A percentile compares a stretch with the other conserved stretches of the same genome.
phyloP scores from a whole-genome alignment of 768 basidiomycete species.

The Lepiota venenata region DNA sequence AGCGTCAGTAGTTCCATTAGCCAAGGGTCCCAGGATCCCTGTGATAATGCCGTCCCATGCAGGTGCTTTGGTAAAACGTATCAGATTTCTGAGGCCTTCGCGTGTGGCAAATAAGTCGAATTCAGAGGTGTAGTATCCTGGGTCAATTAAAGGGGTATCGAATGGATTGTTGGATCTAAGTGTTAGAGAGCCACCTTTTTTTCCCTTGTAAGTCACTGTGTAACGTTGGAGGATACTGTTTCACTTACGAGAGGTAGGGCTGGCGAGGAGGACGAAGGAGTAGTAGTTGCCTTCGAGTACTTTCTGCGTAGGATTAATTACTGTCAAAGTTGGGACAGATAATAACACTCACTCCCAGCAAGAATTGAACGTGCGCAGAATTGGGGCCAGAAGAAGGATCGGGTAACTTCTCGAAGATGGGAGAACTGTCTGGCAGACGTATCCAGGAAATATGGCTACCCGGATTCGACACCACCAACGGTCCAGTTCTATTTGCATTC shows the following conservation, averaged over 20 bases:
- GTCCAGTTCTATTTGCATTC: slow-evolving; percentile 12
- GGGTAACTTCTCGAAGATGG: neutral
- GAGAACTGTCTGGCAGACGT: slow-evolving; percentile 5
- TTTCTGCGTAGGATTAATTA: neutral
- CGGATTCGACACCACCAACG: neutral
- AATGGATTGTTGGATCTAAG: slow-evolving; percentile 21
- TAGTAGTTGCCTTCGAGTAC: slow-evolving; percentile 19
- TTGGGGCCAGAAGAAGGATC: slow-evolving; percentile 13
- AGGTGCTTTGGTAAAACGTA: slow-evolving; percentile 18
- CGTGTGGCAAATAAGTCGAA: slow-evolving; percentile 16
- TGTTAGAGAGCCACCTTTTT: slow-evolving; percentile 18
- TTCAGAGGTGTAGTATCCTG: slow-evolving; percentile 11
- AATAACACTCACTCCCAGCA: neutral
- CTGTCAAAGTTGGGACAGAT: neutral
- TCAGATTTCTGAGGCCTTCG: slow-evolving; percentile 16
- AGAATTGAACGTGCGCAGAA: slow-evolving; percentile 13
- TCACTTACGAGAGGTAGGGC: slow-evolving; percentile 24
- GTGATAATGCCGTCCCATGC: slow-evolving; percentile 17
- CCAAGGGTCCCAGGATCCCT: slow-evolving; percentile 5
- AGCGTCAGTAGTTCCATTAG: slow-evolving; percentile 9
- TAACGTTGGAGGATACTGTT: neutral
- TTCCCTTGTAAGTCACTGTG: neutral
- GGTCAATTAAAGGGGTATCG: slow-evolving; percentile 20
- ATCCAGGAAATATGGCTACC: slow-evolving; percentile 11
- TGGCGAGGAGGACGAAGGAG: slow-evolving; percentile 19